Base-by-base conservation (phyloP, 1,284 basidiomycete genomes). In the Ceratobasidium sp. region DNA sequence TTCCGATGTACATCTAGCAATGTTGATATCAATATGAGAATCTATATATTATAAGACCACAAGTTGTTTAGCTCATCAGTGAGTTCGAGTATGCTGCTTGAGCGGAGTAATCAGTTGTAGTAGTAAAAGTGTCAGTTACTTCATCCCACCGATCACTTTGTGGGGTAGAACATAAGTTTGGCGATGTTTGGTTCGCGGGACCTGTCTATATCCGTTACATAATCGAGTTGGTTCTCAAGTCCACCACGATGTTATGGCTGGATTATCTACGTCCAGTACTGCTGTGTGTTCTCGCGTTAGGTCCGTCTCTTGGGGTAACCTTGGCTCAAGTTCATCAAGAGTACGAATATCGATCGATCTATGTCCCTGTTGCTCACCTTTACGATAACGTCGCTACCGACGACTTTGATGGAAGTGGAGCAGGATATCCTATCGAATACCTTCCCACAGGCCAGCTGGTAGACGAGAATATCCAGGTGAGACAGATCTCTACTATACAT, bases 361-460 rank as follows among this genome's bases (percentile, higher is more conserved):
- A 72, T 0, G 12, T 81, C 33, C 51, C 80, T 20, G 78, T 81
- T 58, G 68, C 77, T 26, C 77, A 79, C 23, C 53, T 79, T 20
- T 81, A 76, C 75, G 73, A 81, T 69, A 81, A 81, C 42, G 68
- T 76, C n/a, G 81, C 80, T 1, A 80, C 80, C 20, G 68, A 42
- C 10, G 73, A 81, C 63, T 81, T 81, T 68, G 80, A 80, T 46
- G 77, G 77, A 53, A 70, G 42, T 28, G 77, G 77, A 20, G 69
- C 53, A n/a, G 51, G 51, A 6, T 81, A 77, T 79, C 70, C 79
- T 2, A 60, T 70, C 20, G 77, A 81, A 28, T 63, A 69, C 18
- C 68, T 81, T 46, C 81, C 81, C 5, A 78, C 76, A n/a, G 77
- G 72, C 5, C 20, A 28, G 12, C 70, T 81, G 15, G 51, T 42